Percentiles rank a stretch among this genome's conserved stretches.
phyloP scores from a whole-genome alignment of 208 protist genomes.

The Trypanosoma theileri region DNA sequence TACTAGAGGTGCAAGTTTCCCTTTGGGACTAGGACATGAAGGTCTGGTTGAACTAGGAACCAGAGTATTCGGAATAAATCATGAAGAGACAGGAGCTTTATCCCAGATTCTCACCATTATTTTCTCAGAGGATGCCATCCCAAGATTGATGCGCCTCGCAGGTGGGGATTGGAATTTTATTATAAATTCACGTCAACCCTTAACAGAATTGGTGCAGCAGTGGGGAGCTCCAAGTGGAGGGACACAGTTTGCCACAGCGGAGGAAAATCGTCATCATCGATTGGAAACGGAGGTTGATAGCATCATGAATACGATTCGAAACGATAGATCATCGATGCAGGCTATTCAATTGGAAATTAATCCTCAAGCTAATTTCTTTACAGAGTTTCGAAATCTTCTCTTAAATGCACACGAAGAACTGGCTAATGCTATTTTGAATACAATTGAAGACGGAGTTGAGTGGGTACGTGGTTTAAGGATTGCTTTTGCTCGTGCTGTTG shows the following conservation, averaged over 20 bases:
- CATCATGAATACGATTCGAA: neutral
- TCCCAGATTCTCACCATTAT: neutral
- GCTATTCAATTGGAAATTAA: slow-evolving; percentile 2
- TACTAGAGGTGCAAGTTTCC: neutral
- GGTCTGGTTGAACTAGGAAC: neutral
- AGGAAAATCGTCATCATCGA: neutral
- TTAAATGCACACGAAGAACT: slow-evolving; percentile 13
- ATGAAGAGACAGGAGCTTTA: neutral
- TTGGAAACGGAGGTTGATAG: neutral
- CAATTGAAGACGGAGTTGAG: slow-evolving; percentile 1
- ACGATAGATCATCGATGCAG: neutral
- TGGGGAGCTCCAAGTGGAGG: neutral
- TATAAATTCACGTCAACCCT: neutral
- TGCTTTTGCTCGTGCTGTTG: slow-evolving; percentile 28
- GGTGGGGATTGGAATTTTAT: slow-evolving; percentile 3
- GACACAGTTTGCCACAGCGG: neutral
- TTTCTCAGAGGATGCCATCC: neutral
- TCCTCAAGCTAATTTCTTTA: slow-evolving; percentile 11
- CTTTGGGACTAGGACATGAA: neutral
- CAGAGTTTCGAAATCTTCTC: slow-evolving; percentile 13
- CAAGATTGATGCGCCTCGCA: neutral
- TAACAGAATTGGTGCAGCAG: neutral
- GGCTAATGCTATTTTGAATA: slow-evolving; percentile 12
- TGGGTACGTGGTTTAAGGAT: slow-evolving; percentile 35
- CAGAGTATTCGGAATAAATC: neutral